These are phyloP conservation scores for Alternaria hordeiaustralica DNA, from an alignment of 2,329 filamentous ascomycete species.

Conservation along the genomic window DNA sequence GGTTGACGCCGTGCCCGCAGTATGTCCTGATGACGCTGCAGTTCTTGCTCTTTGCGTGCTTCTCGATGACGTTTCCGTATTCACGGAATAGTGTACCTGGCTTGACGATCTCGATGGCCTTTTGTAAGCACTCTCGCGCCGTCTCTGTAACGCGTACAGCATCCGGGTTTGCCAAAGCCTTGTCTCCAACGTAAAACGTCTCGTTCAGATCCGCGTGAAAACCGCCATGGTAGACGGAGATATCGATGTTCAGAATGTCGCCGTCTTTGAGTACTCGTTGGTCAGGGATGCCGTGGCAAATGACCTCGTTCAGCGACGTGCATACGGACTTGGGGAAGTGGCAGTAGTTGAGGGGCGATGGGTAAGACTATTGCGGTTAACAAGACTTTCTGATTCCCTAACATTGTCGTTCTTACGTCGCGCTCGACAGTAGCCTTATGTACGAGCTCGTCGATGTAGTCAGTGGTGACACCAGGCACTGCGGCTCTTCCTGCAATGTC, in stretches of 20 bases:
- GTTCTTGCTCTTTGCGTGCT: slow-evolving; percentile 82
- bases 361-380: slow-evolving; percentile 74
- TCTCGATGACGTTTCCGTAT: slow-evolving; percentile 93
- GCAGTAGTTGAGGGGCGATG: slow-evolving; percentile 93
- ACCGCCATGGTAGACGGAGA: slow-evolving; percentile 90
- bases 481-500: slow-evolving; percentile 86
- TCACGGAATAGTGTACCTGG: slow-evolving; percentile 92
- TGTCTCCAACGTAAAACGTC: slow-evolving; percentile 96
- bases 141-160: slow-evolving; percentile 90
- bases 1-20: slow-evolving; percentile 94
- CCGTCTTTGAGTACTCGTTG: slow-evolving; percentile 85
- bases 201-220: slow-evolving; percentile 98
- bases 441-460: slow-evolving; percentile 92
- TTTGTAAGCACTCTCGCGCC: slow-evolving; percentile 85
- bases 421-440: slow-evolving; percentile 94
- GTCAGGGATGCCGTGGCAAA: slow-evolving; percentile 98
- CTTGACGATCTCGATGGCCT: slow-evolving; percentile 89
- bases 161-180: slow-evolving; percentile 81
- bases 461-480: slow-evolving; percentile 92
- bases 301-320: slow-evolving; percentile 95
- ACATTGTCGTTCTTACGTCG: slow-evolving; percentile 66
- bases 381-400: neutral
- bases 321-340: slow-evolving; percentile 98
- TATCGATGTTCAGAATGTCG: slow-evolving; percentile 96
- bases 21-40: slow-evolving; percentile 96